Evolutionary conservation across 805 yeast species (phyloP).

Genomic region (Naumovozyma dairenensis): DNA sequence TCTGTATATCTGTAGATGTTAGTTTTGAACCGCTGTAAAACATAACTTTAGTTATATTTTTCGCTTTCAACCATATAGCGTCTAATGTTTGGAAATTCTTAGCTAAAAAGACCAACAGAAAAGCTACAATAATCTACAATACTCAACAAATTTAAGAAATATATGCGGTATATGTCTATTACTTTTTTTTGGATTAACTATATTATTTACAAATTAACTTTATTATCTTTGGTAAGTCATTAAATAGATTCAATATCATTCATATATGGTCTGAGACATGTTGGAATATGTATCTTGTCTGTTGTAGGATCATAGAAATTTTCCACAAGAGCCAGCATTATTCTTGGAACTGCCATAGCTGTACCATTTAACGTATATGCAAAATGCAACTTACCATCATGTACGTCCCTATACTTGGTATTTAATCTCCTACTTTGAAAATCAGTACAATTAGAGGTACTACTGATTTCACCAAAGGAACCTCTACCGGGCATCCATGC

Average conservation of each 20-base stretch:
- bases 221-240: not conserved
- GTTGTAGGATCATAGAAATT: slow-evolving; percentile 59
- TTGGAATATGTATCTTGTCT: slow-evolving; percentile 51
- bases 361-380: slow-evolving; percentile 91
- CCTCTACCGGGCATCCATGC: slow-evolving; percentile 98
- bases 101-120: too few species aligned
- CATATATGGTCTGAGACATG: slow-evolving; percentile 62
- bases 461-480: slow-evolving; percentile 84
- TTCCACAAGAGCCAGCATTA: slow-evolving; percentile 82
- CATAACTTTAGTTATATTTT: too few species aligned
- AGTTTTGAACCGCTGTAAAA: too few species aligned
- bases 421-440: slow-evolving; percentile 80
- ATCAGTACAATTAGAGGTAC: slow-evolving; percentile 87
- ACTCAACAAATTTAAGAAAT: too few species aligned
- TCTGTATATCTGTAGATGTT: too few species aligned
- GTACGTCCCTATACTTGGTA: slow-evolving; percentile 41
- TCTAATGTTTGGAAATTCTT: too few species aligned
- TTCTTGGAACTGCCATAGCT: slow-evolving; percentile 89
- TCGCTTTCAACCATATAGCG: too few species aligned
- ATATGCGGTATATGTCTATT: too few species aligned
- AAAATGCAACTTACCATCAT: slow-evolving; percentile 31
- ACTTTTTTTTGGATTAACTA: too few species aligned
- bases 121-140: too few species aligned
- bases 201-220: slow-evolving; percentile 4
- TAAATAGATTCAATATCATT: slow-evolving; percentile 40